A percentile compares a stretch with the other conserved stretches of the same genome.
Conservation (phyloP, 1,284 basidiomycete species). For the Coriolopsis trogii region DNA sequence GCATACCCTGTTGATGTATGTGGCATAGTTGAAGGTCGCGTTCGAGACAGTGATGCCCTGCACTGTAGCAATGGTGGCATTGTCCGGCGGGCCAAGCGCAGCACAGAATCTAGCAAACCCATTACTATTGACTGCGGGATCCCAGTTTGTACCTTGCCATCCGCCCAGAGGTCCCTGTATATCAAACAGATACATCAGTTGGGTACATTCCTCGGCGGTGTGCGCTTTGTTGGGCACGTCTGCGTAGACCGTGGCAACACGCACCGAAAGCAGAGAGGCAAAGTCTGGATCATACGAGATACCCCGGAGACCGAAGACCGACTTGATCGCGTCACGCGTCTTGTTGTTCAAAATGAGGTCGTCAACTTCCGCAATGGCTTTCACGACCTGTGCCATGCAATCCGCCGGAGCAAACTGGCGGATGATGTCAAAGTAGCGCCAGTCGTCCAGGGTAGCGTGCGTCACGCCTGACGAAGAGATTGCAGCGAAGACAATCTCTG, state of each 20-base stretch:
- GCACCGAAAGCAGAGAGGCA: constrained; percentile 65
- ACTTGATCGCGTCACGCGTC: constrained; percentile 58
- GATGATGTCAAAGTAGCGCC: constrained; percentile 90
- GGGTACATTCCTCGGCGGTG: too few species aligned
- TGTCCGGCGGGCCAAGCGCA: constrained; percentile 50
- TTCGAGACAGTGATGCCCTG: constrained; percentile 55
- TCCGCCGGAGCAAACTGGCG: constrained; percentile 70
- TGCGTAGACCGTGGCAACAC: constrained; percentile 16
- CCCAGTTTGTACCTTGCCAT: constrained; percentile 78
- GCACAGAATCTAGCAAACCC: constrained; percentile 75
- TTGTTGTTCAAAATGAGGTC: constrained; percentile 47
- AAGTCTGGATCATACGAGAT: constrained; percentile 82
- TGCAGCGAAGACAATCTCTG: constrained; percentile 87
- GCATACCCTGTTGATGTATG: constrained; percentile 71
- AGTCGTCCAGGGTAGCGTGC: constrained; percentile 72
- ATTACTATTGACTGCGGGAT: constrained; percentile 64
- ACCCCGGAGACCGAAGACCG: constrained; percentile 70
- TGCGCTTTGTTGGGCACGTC: background rate
- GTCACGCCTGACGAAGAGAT: constrained; percentile 89
- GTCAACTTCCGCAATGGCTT: constrained; percentile 67
- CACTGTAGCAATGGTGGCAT: constrained; percentile 41
- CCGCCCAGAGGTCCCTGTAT: constrained; percentile 44
- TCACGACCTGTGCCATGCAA: constrained; percentile 76
- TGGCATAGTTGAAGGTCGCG: constrained; percentile 74
- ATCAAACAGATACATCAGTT: too few species aligned